Evolutionary conservation across 2,329 filamentous ascomycete genomes (phyloP), one percentile per base, ranked within the genome.

Genomic region (Aaosphaeria pasadenensis): DNA sequence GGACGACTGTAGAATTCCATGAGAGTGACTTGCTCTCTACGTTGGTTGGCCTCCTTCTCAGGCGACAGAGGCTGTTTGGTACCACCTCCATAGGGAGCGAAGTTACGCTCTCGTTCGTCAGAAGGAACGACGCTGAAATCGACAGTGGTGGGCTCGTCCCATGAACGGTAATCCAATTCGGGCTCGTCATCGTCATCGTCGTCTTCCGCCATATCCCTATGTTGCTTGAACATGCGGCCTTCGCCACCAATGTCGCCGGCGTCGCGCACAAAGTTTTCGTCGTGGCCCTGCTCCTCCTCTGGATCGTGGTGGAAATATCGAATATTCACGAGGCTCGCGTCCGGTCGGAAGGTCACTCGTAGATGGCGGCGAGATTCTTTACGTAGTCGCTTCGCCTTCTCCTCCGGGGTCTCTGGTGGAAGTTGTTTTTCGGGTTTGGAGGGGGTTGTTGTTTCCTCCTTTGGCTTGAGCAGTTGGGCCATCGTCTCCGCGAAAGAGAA

Each of bases 291-390:
- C 56, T 89, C 86, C 62, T 91, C 87, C 1, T 81, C 79, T 1
- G 82, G 83, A 52, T 89, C 85, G 58, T 89, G 87, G 46, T 84
- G 82, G 70, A 91, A 91, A 43, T 85, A 74, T 53, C 82, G 81
- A 46, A 89, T 74, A 56, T 88, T 75, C 1, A 84, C 84, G 30
- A 92, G 76, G 30, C 83, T 80, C 13, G 79, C 73, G 43, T 86
- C 87, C 0, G 83, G 78, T 62, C 85, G 88, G 78, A 87, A 92
- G 5, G 73, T 79, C 5, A 92, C 88, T 9, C 84, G 80, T 24
- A 91, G 73, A 53, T 86, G 83, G 33, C 86, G 80, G 43, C 88
- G 80, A 49, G 82, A 78, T 63, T 91, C 87, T 60, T 89, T 91
- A 33, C 87, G 82, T 4, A 89, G 72, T 7, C 88, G 81, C 59